Evolutionary conservation across 177 flowering plant genomes (phyloP).

Genomic region (Vitis hybrid): DNA sequence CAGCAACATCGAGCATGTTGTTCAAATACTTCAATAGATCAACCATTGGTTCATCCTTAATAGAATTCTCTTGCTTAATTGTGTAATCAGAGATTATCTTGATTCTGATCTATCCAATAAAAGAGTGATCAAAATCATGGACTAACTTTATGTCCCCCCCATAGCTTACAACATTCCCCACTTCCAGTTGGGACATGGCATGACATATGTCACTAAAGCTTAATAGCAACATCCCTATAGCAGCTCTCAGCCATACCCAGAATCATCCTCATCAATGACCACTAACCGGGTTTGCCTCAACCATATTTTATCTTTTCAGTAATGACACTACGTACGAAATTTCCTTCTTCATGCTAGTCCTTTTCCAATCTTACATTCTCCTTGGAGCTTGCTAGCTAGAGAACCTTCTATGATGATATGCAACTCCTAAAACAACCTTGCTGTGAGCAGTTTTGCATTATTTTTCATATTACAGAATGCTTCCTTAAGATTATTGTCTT

Average conservation of each 20-base stretch:
- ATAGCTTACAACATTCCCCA: constrained; percentile 90
- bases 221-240: constrained; percentile 76
- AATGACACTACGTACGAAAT: constrained; percentile 89
- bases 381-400: constrained; percentile 89
- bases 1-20: constrained; percentile 68
- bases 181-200: constrained; percentile 93
- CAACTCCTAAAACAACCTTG: constrained; percentile 85
- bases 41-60: constrained; percentile 73
- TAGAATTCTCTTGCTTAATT: constrained; percentile 88
- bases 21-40: constrained; percentile 75
- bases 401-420: constrained; percentile 92
- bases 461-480: constrained; percentile 28
- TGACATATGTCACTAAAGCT: constrained; percentile 91
- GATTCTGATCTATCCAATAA: constrained; percentile 80
- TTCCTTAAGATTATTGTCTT: constrained; percentile 31
- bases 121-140: constrained; percentile 81
- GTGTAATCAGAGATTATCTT: constrained; percentile 82
- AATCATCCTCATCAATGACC: constrained; percentile 92
- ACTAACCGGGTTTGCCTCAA: constrained; percentile 84
- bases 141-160: constrained; percentile 63
- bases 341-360: constrained; percentile 98
- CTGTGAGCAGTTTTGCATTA: constrained; percentile 41
- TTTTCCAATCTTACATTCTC: constrained; percentile 93
- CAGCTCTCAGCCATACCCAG: constrained; percentile 89
- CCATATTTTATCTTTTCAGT: constrained; percentile 93